Evolutionary conservation across 495 filamentous ascomycete species (phyloP), one percentile per base, ranked within the genome.

Genomic region (Venustampulla echinocandica): DNA sequence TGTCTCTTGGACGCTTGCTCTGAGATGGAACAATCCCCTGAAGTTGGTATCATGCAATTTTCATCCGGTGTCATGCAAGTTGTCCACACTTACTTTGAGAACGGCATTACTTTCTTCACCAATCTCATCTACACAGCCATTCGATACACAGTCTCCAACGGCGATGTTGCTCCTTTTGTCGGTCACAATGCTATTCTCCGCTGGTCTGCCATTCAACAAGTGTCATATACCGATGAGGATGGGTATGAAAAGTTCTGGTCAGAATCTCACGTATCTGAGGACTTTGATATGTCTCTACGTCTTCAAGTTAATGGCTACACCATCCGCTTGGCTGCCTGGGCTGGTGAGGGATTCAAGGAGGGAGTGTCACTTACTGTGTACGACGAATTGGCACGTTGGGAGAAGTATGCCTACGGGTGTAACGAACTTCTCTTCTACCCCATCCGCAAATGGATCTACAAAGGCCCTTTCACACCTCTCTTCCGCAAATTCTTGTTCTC

Each of bases 351-450:
- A 14, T 86, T 83, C 66, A 81, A 85, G 50, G 82, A 86, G 59
- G 82, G 82, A 42, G 82, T 86, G 37, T 84, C 81, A 15, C 65
- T 86, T 18, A 86, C 82, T 10, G 81, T 86, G 13, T 86, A 85
- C 61, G 82, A 86, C 59, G 82, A 86, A 61, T 63, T 86, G 7
- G 73, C 77, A 1, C 77, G 82, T 28, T 86, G 81, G 81, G 81
- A 85, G 53, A 85, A 85, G 55, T 86, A 86, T 59, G 82, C 82
- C 0, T 86, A 82, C 49, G 82, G 82, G 1, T 85, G 82, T 58
- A 83, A 77, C 60, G 82, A 86, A 76, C 74, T 19, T 40, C 37
- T 90, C 50, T 90, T 90, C 71, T 68, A 87, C 55, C 85, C 85
- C 0, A 61, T 90, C 44, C 68, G 77, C 44, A 71, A 66, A 52